A percentile compares a stretch with the other conserved stretches of the same genome.
Evolutionary conservation across 345 rosid species (phyloP).

Genomic region (Limnanthes douglasii): DNA sequence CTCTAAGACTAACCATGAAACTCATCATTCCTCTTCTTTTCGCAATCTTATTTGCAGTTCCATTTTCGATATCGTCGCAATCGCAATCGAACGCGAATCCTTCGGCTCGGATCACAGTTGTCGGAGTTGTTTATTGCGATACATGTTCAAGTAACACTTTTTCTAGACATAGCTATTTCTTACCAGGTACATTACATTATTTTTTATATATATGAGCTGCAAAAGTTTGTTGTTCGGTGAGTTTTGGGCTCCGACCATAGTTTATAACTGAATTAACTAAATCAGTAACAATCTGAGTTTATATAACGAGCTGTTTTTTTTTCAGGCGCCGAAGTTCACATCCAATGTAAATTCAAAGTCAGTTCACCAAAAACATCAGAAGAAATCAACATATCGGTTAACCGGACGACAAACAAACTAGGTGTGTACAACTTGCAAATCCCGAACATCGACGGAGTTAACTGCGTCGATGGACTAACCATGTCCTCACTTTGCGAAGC

Average conservation of each 20-base stretch:
- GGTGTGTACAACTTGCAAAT: constrained; percentile 66
- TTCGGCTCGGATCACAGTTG: constrained; percentile 48
- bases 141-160: constrained; percentile 44
- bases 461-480: constrained; percentile 54
- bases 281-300: too few species aligned
- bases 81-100: constrained; percentile 13
- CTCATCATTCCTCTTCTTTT: too few species aligned
- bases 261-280: too few species aligned
- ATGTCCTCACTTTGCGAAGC: constrained; percentile 48
- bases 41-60: too few species aligned
- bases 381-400: constrained; percentile 52
- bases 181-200: constrained; percentile 40
- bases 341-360: constrained; percentile 61
- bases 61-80: too few species aligned
- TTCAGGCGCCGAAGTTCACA: constrained; percentile 58
- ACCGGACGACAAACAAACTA: constrained; percentile 45
- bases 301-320: too few species aligned
- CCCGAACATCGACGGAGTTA: constrained; percentile 67
- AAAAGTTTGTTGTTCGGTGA: too few species aligned
- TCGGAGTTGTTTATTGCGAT: constrained; percentile 73
- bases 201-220: background rate
- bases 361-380: constrained; percentile 50
- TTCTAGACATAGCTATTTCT: constrained; percentile 74
- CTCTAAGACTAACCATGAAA: too few species aligned
- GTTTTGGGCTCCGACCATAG: background rate